Conservation (phyloP, 2,329 filamentous ascomycete species). For the Colletotrichum higginsianum region DNA sequence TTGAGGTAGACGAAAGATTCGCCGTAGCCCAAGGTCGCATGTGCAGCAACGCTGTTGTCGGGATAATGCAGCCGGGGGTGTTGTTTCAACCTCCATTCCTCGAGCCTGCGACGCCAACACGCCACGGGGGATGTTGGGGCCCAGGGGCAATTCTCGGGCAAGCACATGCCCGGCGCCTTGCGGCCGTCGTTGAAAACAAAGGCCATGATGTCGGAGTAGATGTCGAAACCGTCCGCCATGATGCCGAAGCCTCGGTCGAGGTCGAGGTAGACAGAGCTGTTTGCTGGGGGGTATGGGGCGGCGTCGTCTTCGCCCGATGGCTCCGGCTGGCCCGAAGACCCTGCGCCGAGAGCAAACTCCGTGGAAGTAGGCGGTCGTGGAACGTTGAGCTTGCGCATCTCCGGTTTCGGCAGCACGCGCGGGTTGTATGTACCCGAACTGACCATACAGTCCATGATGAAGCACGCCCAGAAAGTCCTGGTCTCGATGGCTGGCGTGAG, state of each 20-base stretch:
- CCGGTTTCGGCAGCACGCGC: constrained; percentile 53
- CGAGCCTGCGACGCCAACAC: constrained; percentile 48
- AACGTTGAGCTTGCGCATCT: constrained; percentile 53
- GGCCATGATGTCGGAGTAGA: constrained; percentile 58
- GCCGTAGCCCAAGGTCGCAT: constrained; percentile 57
- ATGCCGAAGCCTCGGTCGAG: constrained; percentile 52
- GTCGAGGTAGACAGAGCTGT: constrained; percentile 44
- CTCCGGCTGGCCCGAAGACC: constrained; percentile 4
- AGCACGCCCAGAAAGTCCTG: constrained; percentile 61
- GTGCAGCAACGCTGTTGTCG: constrained; percentile 53
- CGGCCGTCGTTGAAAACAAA: constrained; percentile 61
- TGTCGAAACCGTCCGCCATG: constrained; percentile 59
- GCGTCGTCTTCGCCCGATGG: constrained; percentile 40
- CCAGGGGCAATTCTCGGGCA: constrained; percentile 58
- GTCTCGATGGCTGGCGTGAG: constrained; percentile 52
- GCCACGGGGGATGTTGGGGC: constrained; percentile 54
- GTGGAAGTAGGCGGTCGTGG: constrained; percentile 42
- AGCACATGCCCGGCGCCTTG: constrained; percentile 56
- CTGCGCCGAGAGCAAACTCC: constrained; percentile 26
- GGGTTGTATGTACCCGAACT: constrained; percentile 58
- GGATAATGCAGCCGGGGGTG: constrained; percentile 56
- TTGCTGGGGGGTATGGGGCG: constrained; percentile 22
- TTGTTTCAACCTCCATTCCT: constrained; percentile 54
- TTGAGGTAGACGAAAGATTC: constrained; percentile 61
- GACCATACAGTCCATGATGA: constrained; percentile 61